Conservation (phyloP, 345 rosid genomes). For the Triadica sebifera region DNA sequence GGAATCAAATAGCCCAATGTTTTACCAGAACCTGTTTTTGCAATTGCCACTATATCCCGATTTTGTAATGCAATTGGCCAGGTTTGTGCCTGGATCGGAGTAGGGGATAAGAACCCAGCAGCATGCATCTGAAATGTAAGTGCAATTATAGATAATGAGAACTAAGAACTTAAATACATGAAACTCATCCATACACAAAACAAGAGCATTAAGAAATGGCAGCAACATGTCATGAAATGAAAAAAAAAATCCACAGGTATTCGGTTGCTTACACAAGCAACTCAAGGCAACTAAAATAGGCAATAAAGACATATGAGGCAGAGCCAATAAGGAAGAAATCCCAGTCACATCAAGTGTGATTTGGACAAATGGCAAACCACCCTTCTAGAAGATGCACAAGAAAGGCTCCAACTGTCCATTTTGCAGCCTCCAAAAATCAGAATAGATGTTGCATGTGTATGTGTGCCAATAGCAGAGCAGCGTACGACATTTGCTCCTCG, state of each 20-base stretch:
- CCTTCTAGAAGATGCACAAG: constrained; percentile 69
- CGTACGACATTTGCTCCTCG: constrained; percentile 96
- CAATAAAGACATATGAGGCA: constrained; percentile 63
- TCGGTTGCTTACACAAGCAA: constrained; percentile 86
- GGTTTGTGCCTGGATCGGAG: constrained; percentile 99
- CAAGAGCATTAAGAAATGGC: constrained; percentile 3
- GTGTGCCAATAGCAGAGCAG: constrained; percentile 80
- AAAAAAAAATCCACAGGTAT: constrained; percentile 38
- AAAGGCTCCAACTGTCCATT: constrained; percentile 76
- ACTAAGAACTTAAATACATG: constrained; percentile 4
- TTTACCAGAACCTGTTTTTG: constrained; percentile 99
- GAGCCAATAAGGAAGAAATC: constrained; percentile 67
- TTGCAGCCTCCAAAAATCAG: constrained; percentile 87
- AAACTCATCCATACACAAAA: not conserved
- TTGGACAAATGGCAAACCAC: constrained; percentile 71
- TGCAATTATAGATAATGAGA: constrained; percentile 13
- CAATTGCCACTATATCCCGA: constrained; percentile 93
- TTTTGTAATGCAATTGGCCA: constrained; percentile 95
- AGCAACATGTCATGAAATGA: constrained; percentile 9
- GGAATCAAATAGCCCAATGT: constrained; percentile 95
- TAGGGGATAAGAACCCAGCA: constrained; percentile 87
- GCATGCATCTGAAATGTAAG: constrained; percentile 59
- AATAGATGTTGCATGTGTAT: constrained; percentile 54
- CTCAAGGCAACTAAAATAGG: constrained; percentile 71
- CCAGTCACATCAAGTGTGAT: constrained; percentile 78